phyloP scores from a whole-genome alignment of 148 eudicot genomes.

The Chenopodium album region DNA sequence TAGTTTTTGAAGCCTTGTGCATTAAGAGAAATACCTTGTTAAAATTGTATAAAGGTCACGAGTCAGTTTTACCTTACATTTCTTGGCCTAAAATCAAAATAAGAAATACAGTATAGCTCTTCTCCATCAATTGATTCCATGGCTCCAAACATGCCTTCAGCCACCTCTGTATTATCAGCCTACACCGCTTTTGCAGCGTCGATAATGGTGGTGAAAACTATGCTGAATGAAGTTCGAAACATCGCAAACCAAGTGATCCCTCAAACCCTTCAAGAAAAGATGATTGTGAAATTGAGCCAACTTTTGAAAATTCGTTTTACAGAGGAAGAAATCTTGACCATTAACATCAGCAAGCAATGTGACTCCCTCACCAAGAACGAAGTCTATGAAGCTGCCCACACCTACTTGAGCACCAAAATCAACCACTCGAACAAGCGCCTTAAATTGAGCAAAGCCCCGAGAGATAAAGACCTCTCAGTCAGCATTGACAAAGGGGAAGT shows the following conservation, averaged over 20 bases:
- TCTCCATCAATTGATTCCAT: not conserved
- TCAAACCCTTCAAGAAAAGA: not conserved
- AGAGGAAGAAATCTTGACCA: conserved; percentile 16
- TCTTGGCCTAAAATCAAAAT: too few species aligned
- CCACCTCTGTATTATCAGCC: conserved; percentile 14
- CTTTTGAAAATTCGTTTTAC: not conserved
- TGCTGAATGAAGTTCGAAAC: not conserved
- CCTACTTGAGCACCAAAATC: conserved; percentile 43
- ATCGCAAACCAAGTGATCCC: not conserved
- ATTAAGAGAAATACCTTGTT: too few species aligned
- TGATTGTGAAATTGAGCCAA: not conserved
- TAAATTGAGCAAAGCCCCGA: conserved; percentile 31
- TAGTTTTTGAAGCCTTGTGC: too few species aligned
- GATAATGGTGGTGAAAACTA: conserved; percentile 1
- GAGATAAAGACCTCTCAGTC: conserved; percentile 34
- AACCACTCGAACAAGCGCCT: conserved; percentile 35
- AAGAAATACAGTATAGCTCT: too few species aligned
- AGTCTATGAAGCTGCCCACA: conserved; percentile 43
- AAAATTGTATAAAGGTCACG: too few species aligned
- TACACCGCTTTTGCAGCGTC: conserved; percentile 15
- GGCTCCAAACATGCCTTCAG: conserved; percentile 5
- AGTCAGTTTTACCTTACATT: too few species aligned
- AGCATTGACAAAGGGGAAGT: conserved; percentile 34
- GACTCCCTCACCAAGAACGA: conserved; percentile 31
- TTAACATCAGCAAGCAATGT: conserved; percentile 33